Conservation (phyloP, 208 protist species). For the Wallacemonas sp. region DNA sequence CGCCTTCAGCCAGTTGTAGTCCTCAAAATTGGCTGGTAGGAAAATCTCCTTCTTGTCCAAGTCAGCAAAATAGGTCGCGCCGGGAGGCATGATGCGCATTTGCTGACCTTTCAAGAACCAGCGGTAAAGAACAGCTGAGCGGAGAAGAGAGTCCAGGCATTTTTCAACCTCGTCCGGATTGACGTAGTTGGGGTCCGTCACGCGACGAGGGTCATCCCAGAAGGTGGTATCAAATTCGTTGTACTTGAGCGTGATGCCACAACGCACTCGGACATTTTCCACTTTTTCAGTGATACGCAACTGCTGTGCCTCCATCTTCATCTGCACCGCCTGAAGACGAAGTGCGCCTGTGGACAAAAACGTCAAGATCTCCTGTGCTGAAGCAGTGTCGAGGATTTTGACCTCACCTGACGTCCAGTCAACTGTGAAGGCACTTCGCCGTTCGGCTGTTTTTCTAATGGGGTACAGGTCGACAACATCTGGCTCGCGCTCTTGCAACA, state of each 20-base stretch:
- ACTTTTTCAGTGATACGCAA: slow-evolving; percentile 52
- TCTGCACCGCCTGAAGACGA: slow-evolving; percentile 86
- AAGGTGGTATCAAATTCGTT: slow-evolving; percentile 79
- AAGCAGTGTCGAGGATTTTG: slow-evolving; percentile 84
- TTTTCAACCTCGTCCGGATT: slow-evolving; percentile 72
- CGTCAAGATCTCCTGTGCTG: slow-evolving; percentile 81
- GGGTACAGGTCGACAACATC: slow-evolving; percentile 52
- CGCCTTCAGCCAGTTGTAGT: slow-evolving; percentile 80
- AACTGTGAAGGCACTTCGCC: slow-evolving; percentile 67
- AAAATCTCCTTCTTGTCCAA: slow-evolving; percentile 73
- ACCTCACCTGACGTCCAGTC: slow-evolving; percentile 88
- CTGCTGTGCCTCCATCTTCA: slow-evolving; percentile 87
- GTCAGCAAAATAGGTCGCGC: slow-evolving; percentile 68
- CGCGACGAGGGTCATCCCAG: slow-evolving; percentile 78
- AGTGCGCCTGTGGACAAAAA: slow-evolving; percentile 85
- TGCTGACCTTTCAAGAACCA: slow-evolving; percentile 82
- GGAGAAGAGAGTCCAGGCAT: slow-evolving; percentile 67
- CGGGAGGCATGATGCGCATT: slow-evolving; percentile 68
- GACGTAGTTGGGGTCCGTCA: slow-evolving; percentile 60
- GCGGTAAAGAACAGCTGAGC: slow-evolving; percentile 75
- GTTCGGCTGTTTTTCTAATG: slow-evolving; percentile 9
- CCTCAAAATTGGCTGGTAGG: slow-evolving; percentile 83
- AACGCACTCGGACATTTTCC: slow-evolving; percentile 71
- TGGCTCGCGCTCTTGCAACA: slow-evolving; percentile 74
- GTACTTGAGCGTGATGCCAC: slow-evolving; percentile 71